These are phyloP conservation scores for Neofusicoccum ribis DNA, from an alignment of 2,329 filamentous ascomycete species.

Conservation along the genomic window DNA sequence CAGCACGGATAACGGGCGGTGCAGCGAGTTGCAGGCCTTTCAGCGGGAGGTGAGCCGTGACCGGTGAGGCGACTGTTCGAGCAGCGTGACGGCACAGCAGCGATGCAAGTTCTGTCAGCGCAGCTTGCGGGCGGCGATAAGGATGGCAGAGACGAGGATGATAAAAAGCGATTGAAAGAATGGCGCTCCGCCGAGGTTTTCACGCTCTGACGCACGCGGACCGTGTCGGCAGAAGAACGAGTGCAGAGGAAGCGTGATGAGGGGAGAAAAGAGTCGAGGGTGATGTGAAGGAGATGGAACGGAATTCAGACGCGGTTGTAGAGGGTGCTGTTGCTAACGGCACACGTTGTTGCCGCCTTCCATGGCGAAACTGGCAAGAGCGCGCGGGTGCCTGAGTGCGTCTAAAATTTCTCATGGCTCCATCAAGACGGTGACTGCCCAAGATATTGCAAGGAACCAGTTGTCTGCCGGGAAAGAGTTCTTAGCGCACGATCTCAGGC, in stretches of 20 bases:
- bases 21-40: neutral
- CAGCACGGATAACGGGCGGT: neutral
- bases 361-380: conserved; percentile 8
- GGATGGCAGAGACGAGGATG: conserved; percentile 15
- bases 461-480: neutral
- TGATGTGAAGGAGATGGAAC: neutral
- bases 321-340: neutral
- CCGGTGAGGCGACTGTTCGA: neutral
- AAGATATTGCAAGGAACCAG: neutral
- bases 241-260: neutral
- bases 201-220: neutral
- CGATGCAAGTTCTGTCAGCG: neutral
- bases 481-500: neutral
- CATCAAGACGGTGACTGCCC: neutral
- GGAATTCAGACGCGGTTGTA: neutral
- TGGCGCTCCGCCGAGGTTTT: neutral
- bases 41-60: neutral
- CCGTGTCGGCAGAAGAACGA: neutral
- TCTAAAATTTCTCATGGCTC: neutral
- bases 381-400: neutral
- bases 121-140: neutral
- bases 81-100: neutral
- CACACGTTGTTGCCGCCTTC: conserved; percentile 9
- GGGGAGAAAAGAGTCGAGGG: neutral
- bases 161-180: conserved; percentile 17